A percentile compares a stretch with the other conserved stretches of the same genome.
Evolutionary conservation across 345 rosid species (phyloP).

Genomic region (Hypericum androsaemum): DNA sequence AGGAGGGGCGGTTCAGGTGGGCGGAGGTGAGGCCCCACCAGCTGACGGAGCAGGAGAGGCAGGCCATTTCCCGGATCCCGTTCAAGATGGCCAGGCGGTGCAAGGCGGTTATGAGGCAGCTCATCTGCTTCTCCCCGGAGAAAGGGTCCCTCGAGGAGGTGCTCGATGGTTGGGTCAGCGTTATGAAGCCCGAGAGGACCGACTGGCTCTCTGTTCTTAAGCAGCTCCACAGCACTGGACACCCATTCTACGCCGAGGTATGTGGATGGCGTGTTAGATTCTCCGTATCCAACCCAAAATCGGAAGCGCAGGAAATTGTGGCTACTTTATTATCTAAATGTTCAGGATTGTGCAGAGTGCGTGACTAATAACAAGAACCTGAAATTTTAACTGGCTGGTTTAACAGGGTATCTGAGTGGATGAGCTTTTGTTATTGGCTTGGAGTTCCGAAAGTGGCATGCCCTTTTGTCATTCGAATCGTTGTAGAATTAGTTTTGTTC

Average conservation of each 20-base stretch:
- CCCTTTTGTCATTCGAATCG: too few species aligned
- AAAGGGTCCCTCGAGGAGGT: conserved; percentile 36
- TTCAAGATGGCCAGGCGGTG: conserved; percentile 48
- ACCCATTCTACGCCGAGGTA: conserved; percentile 17
- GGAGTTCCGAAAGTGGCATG: too few species aligned
- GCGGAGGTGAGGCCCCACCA: conserved; percentile 27
- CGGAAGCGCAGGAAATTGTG: too few species aligned
- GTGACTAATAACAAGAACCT: too few species aligned
- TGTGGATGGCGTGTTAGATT: too few species aligned
- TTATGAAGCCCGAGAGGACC: conserved; percentile 63
- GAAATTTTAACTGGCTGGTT: too few species aligned
- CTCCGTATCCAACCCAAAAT: too few species aligned
- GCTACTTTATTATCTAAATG: too few species aligned
- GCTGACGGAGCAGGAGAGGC: conserved; percentile 37
- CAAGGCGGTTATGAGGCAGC: conserved; percentile 33
- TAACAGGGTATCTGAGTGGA: too few species aligned
- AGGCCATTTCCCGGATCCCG: conserved; percentile 35
- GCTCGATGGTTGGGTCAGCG: conserved; percentile 56
- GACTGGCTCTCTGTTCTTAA: conserved; percentile 78
- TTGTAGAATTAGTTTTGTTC: too few species aligned
- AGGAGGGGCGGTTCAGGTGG: conserved; percentile 37
- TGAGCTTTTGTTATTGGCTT: too few species aligned
- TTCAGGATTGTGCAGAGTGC: too few species aligned
- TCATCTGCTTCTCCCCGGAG: conserved; percentile 38
- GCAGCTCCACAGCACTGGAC: conserved; percentile 43